A percentile compares a stretch with the other conserved stretches of the same genome.
These are phyloP conservation scores for Omphalotus olearius DNA, from an alignment of 1,284 basidiomycete species.

Conservation along the genomic window DNA sequence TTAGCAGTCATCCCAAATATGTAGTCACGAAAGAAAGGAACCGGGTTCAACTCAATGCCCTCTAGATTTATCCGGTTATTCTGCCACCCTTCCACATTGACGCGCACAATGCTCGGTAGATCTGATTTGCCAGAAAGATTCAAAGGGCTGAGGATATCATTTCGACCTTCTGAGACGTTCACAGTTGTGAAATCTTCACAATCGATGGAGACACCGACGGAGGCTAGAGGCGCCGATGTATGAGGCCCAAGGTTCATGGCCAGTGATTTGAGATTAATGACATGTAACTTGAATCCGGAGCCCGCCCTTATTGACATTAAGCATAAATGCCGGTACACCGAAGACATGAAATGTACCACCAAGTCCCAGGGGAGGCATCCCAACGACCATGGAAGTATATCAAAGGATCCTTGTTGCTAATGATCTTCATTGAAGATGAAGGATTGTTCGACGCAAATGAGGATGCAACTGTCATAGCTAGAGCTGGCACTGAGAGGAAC, in stretches of 20 bases:
- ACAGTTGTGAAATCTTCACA: conserved; percentile 42
- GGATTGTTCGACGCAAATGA: neutral
- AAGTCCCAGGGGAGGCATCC: conserved; percentile 18
- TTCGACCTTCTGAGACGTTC: conserved; percentile 45
- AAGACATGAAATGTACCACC: conserved; percentile 14
- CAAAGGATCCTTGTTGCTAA: conserved; percentile 14
- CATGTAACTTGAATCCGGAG: conserved; percentile 50
- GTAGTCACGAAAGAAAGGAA: conserved; percentile 15
- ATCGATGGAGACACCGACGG: conserved; percentile 46
- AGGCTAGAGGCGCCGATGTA: conserved; percentile 41
- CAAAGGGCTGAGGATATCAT: conserved; percentile 29
- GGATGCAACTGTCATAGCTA: neutral
- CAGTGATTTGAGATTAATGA: conserved; percentile 40
- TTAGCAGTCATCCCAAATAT: no score
- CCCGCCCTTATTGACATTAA: conserved; percentile 36
- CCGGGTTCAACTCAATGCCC: conserved; percentile 40
- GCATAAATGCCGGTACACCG: no score
- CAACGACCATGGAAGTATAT: conserved; percentile 20
- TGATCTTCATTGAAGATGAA: neutral
- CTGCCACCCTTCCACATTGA: conserved; percentile 56
- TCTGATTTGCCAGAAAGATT: neutral
- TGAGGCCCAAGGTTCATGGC: conserved; percentile 44
- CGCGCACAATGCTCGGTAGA: conserved; percentile 32
- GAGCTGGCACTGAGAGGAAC: neutral
- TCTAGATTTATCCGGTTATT: conserved; percentile 53